These are phyloP conservation scores for Castanea crenata DNA, from an alignment of 306 rosid genomes.

Conservation along the genomic window DNA sequence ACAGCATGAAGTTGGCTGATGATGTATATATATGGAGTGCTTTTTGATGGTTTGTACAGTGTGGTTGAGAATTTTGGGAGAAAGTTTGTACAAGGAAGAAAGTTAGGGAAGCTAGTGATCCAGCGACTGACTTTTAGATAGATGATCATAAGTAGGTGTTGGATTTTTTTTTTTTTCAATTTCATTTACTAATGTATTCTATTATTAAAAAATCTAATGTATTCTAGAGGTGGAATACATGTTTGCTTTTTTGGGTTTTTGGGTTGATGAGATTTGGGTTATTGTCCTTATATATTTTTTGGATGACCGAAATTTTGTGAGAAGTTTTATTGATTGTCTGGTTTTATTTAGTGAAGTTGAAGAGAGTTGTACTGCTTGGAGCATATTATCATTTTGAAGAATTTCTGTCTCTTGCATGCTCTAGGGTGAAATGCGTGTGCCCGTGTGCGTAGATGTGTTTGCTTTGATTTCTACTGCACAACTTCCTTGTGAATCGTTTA, in stretches of 20 bases:
- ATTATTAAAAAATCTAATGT: constrained; percentile 8
- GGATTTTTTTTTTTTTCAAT: constrained; percentile 31
- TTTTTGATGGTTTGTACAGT: constrained; percentile 76
- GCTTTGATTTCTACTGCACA: too few species aligned
- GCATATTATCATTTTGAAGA: constrained; percentile 10
- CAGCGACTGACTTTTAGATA: constrained; percentile 63
- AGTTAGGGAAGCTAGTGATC: constrained; percentile 44
- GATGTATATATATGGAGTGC: constrained; percentile 40
- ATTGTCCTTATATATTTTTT: constrained; percentile 30
- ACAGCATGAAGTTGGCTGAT: constrained; percentile 45
- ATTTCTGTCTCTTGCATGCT: not conserved
- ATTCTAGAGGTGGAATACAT: constrained; percentile 32
- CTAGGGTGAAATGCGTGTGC: too few species aligned
- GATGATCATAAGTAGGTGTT: constrained; percentile 61
- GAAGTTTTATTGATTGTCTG: constrained; percentile 39
- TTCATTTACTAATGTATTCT: constrained; percentile 17
- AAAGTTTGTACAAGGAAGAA: constrained; percentile 39
- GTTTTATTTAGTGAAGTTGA: constrained; percentile 27
- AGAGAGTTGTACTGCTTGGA: constrained; percentile 30
- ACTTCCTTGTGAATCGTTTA: too few species aligned
- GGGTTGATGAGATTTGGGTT: constrained; percentile 53
- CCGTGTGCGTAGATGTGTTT: too few species aligned
- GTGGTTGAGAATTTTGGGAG: constrained; percentile 50
- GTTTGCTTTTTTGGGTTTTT: constrained; percentile 45
- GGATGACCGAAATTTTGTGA: constrained; percentile 50